Conservation (phyloP, 495 filamentous ascomycete genomes). For the Penicillium odoratum region DNA sequence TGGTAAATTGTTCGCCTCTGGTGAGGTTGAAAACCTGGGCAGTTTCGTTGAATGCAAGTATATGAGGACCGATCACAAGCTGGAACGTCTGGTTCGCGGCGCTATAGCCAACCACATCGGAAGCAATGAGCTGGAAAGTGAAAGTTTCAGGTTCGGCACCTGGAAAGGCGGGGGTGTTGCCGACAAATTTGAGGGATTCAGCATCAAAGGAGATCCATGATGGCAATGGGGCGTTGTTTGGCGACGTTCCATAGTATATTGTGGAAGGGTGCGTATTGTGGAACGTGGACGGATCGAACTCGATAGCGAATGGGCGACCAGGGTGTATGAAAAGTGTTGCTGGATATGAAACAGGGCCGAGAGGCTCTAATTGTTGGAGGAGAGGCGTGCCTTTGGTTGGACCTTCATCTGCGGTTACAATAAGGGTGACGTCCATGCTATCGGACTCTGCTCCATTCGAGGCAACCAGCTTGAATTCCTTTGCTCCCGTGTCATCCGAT, state of each 20-base stretch:
- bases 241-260: slow-evolving; percentile 74
- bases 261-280: slow-evolving; percentile 46
- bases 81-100: slow-evolving; percentile 65
- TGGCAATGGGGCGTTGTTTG: slow-evolving; percentile 78
- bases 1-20: slow-evolving; percentile 53
- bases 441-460: slow-evolving; percentile 58
- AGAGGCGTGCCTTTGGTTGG: slow-evolving; percentile 50
- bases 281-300: slow-evolving; percentile 51
- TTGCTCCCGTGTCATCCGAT: slow-evolving; percentile 53
- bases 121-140: slow-evolving; percentile 72
- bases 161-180: slow-evolving; percentile 68
- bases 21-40: slow-evolving; percentile 60
- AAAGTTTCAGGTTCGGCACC: slow-evolving; percentile 70
- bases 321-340: slow-evolving; percentile 47
- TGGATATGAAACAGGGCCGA: slow-evolving; percentile 49
- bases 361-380: slow-evolving; percentile 45
- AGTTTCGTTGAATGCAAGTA: slow-evolving; percentile 60
- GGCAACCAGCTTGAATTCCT: slow-evolving; percentile 59
- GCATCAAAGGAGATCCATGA: slow-evolving; percentile 83
- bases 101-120: slow-evolving; percentile 75
- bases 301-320: slow-evolving; percentile 43
- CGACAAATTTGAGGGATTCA: slow-evolving; percentile 64
- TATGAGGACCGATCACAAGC: slow-evolving; percentile 67
- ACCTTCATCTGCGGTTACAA: slow-evolving; percentile 57
- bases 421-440: slow-evolving; percentile 58